Base-by-base conservation (phyloP, 2,329 filamentous ascomycete genomes). In the Biscogniauxia marginata region DNA sequence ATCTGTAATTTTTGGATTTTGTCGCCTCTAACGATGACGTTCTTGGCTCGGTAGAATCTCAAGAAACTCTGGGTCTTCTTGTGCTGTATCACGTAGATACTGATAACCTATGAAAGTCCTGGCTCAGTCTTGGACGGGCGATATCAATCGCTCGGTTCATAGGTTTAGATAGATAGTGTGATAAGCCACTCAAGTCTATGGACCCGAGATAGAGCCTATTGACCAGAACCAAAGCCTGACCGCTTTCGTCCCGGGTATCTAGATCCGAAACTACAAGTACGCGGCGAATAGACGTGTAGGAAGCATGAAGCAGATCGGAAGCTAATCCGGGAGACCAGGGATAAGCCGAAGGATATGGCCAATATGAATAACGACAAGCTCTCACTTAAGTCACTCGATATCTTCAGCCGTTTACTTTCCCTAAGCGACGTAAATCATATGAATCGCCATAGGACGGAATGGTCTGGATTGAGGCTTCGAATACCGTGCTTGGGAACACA, bases 31-130 rank as follows among this genome's bases (percentile, higher is more conserved):
- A 83, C 39, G 79, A 84, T 46, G 77, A 82, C 43, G 68, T 85
- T 3, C 67, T 81, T 0, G 77, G 77, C 20, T 79, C 76, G 3
- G 63, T 79, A 1, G 81, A 85, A 63, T 82, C 81, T 1, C 64
- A 85, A 0, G 79, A 84, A 65, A 79, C 78, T 50, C 68, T 85
- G 0, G 64, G 78, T 20, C 66, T 85, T 0, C 72, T 81, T 39
- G 73, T 74, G 18, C 66, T 80, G 52, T 82, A 78, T 61, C 78
- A 83, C 52, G 72, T 74, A 39, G 83, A 84, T 54, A 74, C 73
- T 0, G 83, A 83, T 1, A 82, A 82, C 46, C 70, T 84, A 2
- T 77, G 81, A 20, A 79, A 80, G 46, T 73, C 80, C 2, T 86
- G 82, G 82, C 67, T 85, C 20, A 74, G 72, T 6, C 75, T 74